These are phyloP conservation scores for Toxoplasma gondii DNA, from an alignment of 169 alveolate genomes.

Conservation along the genomic window DNA sequence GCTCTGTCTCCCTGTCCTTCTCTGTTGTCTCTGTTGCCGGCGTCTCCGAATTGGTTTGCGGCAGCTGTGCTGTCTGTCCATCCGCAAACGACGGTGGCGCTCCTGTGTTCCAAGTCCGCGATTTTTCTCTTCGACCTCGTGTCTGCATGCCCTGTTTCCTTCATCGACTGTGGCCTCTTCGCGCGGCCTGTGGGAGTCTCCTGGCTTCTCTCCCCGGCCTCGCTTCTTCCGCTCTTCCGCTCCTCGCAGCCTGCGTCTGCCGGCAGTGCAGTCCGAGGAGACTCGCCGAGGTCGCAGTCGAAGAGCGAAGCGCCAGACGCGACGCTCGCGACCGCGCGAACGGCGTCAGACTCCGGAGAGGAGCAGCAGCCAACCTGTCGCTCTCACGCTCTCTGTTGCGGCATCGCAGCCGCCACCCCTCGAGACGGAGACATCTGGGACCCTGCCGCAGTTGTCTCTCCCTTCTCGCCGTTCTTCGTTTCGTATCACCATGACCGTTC, in stretches of 20 bases:
- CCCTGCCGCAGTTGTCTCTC: not conserved
- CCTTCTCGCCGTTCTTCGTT: not conserved
- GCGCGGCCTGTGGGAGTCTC: constrained; percentile 19
- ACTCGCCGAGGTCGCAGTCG: not conserved
- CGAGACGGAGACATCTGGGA: not conserved
- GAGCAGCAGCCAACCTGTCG: not conserved
- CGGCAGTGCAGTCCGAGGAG: not conserved
- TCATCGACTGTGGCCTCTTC: constrained; percentile 15
- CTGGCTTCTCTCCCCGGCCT: not conserved
- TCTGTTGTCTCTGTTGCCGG: not conserved
- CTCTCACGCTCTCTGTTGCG: not conserved
- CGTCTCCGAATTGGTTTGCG: constrained; percentile 25
- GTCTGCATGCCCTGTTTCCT: not conserved
- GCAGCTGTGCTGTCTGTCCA: not conserved
- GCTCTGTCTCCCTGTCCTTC: not conserved
- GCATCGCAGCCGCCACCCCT: not conserved
- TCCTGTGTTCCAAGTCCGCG: constrained; percentile 1
- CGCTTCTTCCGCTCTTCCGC: not conserved
- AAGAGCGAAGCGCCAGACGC: not conserved
- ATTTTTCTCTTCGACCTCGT: not conserved
- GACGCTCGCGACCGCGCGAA: not conserved
- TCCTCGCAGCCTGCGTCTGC: not conserved
- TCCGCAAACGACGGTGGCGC: constrained; percentile 4
- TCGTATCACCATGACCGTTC: constrained; percentile 3
- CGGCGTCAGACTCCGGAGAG: not conserved